Conservation (phyloP, 1,139 yeast species). For the Protomyces pachydermus region DNA sequence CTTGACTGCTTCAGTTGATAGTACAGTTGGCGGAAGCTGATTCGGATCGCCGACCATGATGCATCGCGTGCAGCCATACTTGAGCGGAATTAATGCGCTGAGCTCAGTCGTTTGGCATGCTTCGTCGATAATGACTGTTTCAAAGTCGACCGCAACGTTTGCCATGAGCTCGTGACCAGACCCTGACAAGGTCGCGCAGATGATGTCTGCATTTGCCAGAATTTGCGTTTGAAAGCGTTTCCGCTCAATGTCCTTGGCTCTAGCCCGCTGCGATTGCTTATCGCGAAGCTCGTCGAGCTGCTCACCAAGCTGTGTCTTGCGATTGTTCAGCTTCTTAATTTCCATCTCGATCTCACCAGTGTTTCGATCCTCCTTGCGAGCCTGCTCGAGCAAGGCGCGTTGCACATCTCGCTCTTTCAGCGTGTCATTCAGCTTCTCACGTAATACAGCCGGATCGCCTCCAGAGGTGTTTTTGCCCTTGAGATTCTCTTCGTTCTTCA, state of each 20-base stretch:
- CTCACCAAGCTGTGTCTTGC: slow-evolving; percentile 65
- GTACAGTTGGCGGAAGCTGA: slow-evolving; percentile 97
- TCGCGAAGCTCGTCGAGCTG: slow-evolving; percentile 78
- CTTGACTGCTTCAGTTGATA: slow-evolving; percentile 80
- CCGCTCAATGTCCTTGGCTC: slow-evolving; percentile 74
- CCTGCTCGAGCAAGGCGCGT: slow-evolving; percentile 41
- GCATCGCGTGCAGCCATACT: slow-evolving; percentile 87
- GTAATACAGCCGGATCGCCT: slow-evolving; percentile 46
- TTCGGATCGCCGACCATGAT: slow-evolving; percentile 99
- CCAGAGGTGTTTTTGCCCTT: slow-evolving; percentile 35
- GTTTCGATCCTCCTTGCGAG: slow-evolving; percentile 28
- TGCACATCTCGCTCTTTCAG: slow-evolving; percentile 51
- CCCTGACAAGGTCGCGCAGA: slow-evolving; percentile 90
- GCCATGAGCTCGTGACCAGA: slow-evolving; percentile 86
- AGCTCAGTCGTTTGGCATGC: slow-evolving; percentile 97
- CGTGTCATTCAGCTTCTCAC: slow-evolving; percentile 52
- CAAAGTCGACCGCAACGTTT: slow-evolving; percentile 69
- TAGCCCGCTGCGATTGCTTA: slow-evolving; percentile 55
- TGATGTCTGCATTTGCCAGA: slow-evolving; percentile 72
- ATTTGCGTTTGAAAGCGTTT: slow-evolving; percentile 69
- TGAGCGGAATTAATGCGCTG: slow-evolving; percentile 83
- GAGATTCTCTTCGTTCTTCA: slow-evolving; percentile 38
- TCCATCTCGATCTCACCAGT: slow-evolving; percentile 34
- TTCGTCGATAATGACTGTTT: slow-evolving; percentile 93
- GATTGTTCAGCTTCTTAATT: slow-evolving; percentile 44